Base-by-base conservation (phyloP, 768 basidiomycete species). In the Exidia glandulosa region DNA sequence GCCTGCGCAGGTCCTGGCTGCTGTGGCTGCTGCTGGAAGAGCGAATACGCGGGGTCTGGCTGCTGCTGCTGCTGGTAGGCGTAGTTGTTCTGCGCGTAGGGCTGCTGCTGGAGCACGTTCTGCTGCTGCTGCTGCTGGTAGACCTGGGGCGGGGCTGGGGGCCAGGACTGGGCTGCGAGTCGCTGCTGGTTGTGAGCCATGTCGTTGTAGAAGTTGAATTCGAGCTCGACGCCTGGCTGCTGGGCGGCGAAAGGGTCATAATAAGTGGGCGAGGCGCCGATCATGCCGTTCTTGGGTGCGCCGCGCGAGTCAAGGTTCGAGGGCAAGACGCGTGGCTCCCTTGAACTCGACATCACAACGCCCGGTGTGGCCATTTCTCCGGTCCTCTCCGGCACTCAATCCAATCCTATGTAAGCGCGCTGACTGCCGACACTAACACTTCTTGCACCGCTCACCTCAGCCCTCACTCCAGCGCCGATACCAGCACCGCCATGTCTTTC, bases 101-200 rank as follows among this genome's bases (percentile, higher is more conserved):
- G 68, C 7, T 62, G 60, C n/a, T n/a, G n/a, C n/a, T n/a, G n/a
- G n/a, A n/a, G n/a, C n/a, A n/a, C n/a, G n/a, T n/a, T n/a, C n/a
- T n/a, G n/a, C n/a, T n/a, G n/a, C n/a, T n/a, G n/a, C 16, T 55
- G 62, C 29, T 64, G 67, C 52, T 68, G 67, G 30, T 71, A 72
- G 50, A 54, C 4, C 7, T 50, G 16, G 10, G 23, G 50, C 50
- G 25, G 50, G 27, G 16, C 50, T 9, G 36, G 36, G 9, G 36
- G 36, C 36, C 36, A 37, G 9, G 36, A 37, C 36, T 37, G 36
- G 64, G 56, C 61, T 65, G 37, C 58, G 58, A 59, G 57, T 56
- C 57, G 59, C 29, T 48, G 63, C 27, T 61, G 59, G 31, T 62
- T 6, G 16, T 54, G 50, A n/a, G n/a, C n/a, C 50, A 54, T 54